Evolutionary conservation across 225 moss, liverwort and hornwort species (phyloP), one percentile per base, ranked within the genome.

Genomic region (Physcomitrium patens): DNA sequence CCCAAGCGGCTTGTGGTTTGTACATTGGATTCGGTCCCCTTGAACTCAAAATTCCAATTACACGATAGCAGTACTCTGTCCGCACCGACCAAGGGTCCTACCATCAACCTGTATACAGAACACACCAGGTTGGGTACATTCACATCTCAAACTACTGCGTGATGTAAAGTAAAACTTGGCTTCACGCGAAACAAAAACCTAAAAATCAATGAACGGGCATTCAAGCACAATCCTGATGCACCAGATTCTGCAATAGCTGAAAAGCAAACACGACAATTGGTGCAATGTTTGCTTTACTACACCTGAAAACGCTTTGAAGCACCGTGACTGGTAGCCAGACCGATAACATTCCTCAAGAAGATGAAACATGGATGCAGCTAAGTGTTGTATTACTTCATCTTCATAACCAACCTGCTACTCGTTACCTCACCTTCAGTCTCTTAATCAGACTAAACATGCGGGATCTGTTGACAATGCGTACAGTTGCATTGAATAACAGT

Each of bases 251-350:
- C 57, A 19, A 60, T 58, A 37, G 59, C 68, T 67, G 49, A 23
- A 43, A 42, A 74, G 79, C 84, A 66, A 77, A 66, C 60, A 64
- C 77, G 73, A 74, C 70, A 80, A 48, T 17, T 70, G 60, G 60
- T 58, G 57, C 60, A 61, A 67, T 47, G 69, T 54, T 65, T 65
- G 60, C 55, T 67, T 49, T 62, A 56, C 56, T 49, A 70, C 45
- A 57, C 68, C 67, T 50, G 63, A 48, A 41, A 47, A 66, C 43
- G 14, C 17, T 71, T 44, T 72, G 57, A 64, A 67, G 22, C 80
- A 70, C 31, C 28, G 31, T 60, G 28, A 28, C 12, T 66, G 51
- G 70, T 41, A n/a, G 61, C 55, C 60, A 20, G 43, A 64, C 28
- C 62, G 10, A 49, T 67, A 56, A 23, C 67, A 23, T 47, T 61